Evolutionary conservation across 768 basidiomycete species (phyloP), one percentile per base, ranked within the genome.

Genomic region (Lyophyllum decastes): DNA sequence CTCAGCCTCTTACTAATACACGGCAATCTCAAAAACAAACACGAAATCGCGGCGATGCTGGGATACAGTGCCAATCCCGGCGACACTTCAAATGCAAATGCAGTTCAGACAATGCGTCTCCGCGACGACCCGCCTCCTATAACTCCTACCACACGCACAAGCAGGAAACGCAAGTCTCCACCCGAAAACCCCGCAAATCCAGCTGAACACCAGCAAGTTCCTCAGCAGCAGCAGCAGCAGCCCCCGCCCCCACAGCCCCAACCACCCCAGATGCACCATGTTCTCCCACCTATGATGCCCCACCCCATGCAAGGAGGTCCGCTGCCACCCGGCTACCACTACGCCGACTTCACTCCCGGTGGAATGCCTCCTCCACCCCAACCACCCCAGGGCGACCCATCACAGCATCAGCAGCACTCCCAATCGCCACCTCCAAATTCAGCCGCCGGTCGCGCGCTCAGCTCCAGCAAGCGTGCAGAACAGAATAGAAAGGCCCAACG

Each of bases 401-500:
- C 65, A 17, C 68, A 24, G 64, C 69, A 65, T 1, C 70, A 75
- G 49, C 66, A 72, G 53, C 59, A 65, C 33, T 61, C 71, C 12
- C 73, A 71, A 52, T 68, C 70, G 9, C 67, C 69, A 7, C 68
- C 72, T 7, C 64, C 66, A 17, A 57, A 63, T 49, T 55, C 73
- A 38, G 61, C 64, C 44, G 71, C 73, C 19, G 80, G 81, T 24
- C 78, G 92, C 47, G 73, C 84, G 11, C 78, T 94, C 49, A 91
- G 88, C 71, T 85, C 81, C 67, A 90, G 87, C 69, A 95, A 94
- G 68, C 84, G 94, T 10, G 94, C 94, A 43, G 94, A 95, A 66
- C 94, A 97, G 76, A 97, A 97, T 71, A 82, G 94, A 64, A 95
- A 94, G 72, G 94, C 94, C 0, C 94, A 97, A 74, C 82, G 94